Percentiles rank a stretch among this genome's conserved stretches.
Conservation (phyloP, 1,139 yeast species). For the Suhomyces bribrorum region DNA sequence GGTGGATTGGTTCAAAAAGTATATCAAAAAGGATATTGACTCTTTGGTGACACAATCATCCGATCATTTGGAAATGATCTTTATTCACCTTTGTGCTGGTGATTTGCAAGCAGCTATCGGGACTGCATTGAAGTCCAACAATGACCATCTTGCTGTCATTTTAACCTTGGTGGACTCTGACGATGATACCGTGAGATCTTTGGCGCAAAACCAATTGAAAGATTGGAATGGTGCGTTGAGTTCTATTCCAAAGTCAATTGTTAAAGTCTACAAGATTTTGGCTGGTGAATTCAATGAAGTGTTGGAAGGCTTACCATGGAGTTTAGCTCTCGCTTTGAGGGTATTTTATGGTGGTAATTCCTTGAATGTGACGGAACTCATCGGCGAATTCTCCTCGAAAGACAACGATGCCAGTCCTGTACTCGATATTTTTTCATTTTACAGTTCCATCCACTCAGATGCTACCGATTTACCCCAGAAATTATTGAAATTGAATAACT, state of each 20-base stretch:
- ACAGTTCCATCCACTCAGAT: constrained; percentile 10
- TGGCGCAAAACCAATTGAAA: constrained; percentile 62
- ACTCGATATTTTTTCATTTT: constrained; percentile 28
- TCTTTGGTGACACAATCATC: constrained; percentile 16
- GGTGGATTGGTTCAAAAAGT: constrained; percentile 38
- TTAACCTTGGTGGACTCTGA: constrained; percentile 74
- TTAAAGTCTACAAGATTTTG: constrained; percentile 64
- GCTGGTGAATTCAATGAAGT: constrained; percentile 54
- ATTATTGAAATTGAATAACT: constrained; percentile 15
- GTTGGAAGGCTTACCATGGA: constrained; percentile 62
- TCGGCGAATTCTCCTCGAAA: constrained; percentile 22
- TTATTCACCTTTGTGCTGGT: constrained; percentile 55
- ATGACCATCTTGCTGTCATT: constrained; percentile 68
- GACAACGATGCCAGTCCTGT: constrained; percentile 14
- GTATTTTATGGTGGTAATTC: constrained; percentile 61
- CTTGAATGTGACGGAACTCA: constrained; percentile 44
- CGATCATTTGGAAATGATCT: constrained; percentile 51
- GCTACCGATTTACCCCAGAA: constrained; percentile 4
- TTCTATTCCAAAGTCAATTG: constrained; percentile 53
- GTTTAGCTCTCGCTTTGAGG: constrained; percentile 55
- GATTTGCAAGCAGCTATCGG: constrained; percentile 63
- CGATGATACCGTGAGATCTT: constrained; percentile 52
- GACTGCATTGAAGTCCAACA: constrained; percentile 56
- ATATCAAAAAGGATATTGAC: constrained; percentile 21
- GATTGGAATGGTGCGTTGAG: constrained; percentile 59